Base-by-base conservation (phyloP, 495 filamentous ascomycete genomes). In the Amorphotheca resinae region DNA sequence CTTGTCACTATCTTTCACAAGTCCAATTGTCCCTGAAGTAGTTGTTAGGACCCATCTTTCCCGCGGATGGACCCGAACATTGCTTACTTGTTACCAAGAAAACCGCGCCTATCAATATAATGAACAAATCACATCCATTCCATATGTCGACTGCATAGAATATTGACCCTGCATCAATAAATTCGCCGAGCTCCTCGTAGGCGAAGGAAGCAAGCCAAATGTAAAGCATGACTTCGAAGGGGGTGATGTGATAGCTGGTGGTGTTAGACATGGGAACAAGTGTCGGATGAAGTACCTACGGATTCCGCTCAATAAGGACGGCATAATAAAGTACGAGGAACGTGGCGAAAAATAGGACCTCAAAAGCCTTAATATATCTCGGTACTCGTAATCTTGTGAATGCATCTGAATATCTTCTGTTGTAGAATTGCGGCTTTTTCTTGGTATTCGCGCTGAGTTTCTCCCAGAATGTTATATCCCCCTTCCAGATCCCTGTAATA, bases 381-480 rank as follows among this genome's bases (percentile, higher is more conserved):
- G 89, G 89, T 0, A 95, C 87, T 38, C 87, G 68, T 15, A 96
- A 68, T 18, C 89, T 74, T 39, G 80, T 87, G 55, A 82, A 94
- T 2, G 82, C 83, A 58, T 93, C 88, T 22, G 83, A 76, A 32
- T 71, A 79, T 49, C 67, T 66, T 46, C 74, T 71, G 57, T 84
- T 87, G 62, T 93, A 94, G 37, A 86, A 72, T 14, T 82, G 79
- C 1, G 87, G 80, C 49, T 82, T 80, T 56, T 95, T 96, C 22
- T 62, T 76, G 0, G 84, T 79, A 51, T 84, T 65, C 14, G 85
- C 76, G 21, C 77, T 80, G 22, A 95, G 63, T 28, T 67, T 76
- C 47, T 93, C 81, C 87, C 88, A 96, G 56, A 95, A 94, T 14
- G 87, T 78, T 45, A 95, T 93, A 43, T 87, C 77, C 16, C 88